Evolutionary conservation across 352 stramenopile species (phyloP).

Genomic region (Phytophthora cactorum): DNA sequence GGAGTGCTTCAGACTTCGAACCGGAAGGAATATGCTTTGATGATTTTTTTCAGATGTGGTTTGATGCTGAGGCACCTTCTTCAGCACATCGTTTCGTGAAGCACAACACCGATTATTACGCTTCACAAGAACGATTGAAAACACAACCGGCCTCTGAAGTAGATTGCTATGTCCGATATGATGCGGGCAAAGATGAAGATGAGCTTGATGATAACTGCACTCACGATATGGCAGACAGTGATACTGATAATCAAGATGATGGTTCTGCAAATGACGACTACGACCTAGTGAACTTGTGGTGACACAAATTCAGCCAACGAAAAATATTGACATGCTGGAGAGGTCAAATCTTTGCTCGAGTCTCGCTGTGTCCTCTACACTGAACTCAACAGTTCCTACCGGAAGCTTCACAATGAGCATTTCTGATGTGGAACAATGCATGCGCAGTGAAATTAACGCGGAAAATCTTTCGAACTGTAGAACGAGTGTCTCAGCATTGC

Average conservation of each 20-base stretch:
- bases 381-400: neutral
- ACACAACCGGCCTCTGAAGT: neutral
- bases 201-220: neutral
- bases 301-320: neutral
- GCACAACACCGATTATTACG: constrained; percentile 1
- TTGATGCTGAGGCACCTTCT: neutral
- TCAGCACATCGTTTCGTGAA: neutral
- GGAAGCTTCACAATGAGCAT: neutral
- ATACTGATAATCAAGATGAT: neutral
- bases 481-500: neutral
- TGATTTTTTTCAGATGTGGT: neutral
- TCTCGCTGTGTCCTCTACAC: neutral
- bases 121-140: neutral
- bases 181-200: neutral
- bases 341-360: neutral
- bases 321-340: constrained; percentile 1
- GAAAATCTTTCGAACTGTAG: neutral
- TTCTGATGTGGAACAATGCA: neutral
- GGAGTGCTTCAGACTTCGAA: neutral
- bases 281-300: neutral
- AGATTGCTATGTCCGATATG: neutral
- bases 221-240: neutral
- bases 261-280: neutral
- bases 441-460: neutral
- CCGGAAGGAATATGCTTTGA: neutral